phyloP scores from a whole-genome alignment of 441 rosid genomes.

The Bocquillonia castaneifolia region DNA sequence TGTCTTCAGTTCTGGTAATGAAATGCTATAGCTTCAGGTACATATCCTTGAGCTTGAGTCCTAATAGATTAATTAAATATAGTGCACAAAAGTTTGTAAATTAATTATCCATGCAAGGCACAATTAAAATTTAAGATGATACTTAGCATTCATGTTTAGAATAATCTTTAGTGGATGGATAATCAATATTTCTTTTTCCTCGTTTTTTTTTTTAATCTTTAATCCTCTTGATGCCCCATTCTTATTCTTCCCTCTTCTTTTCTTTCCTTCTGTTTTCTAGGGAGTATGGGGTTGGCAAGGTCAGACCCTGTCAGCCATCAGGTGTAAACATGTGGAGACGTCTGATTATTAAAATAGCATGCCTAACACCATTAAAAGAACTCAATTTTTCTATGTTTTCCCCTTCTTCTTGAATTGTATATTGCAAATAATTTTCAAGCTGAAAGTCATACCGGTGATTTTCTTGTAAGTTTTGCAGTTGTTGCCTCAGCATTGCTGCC shows the following conservation, averaged over 20 bases:
- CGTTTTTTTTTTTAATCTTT: no score
- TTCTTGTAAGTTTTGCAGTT: conserved; percentile 71
- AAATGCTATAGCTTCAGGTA: not conserved
- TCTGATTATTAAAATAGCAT: not conserved
- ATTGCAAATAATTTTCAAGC: conserved; percentile 10
- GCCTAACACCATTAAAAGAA: not conserved
- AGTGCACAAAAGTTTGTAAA: no score
- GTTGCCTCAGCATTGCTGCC: conserved; percentile 74
- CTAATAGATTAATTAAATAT: no score
- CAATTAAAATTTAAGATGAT: no score
- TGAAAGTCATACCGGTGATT: conserved; percentile 60
- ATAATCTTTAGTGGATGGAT: no score
- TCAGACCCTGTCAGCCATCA: not conserved
- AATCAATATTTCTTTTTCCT: no score
- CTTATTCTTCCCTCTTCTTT: no score
- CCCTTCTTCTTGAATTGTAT: not conserved
- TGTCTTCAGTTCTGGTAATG: not conserved
- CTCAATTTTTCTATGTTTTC: not conserved
- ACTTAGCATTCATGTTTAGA: no score
- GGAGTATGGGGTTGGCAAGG: no score
- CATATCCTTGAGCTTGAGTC: not conserved
- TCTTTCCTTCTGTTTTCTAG: no score
- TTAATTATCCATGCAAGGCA: no score
- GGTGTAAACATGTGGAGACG: not conserved
- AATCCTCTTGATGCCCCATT: no score